Percentiles rank a stretch among this genome's conserved stretches.
phyloP scores from a whole-genome alignment of 352 stramenopile species.

The Stephanocyclus meneghinianus region DNA sequence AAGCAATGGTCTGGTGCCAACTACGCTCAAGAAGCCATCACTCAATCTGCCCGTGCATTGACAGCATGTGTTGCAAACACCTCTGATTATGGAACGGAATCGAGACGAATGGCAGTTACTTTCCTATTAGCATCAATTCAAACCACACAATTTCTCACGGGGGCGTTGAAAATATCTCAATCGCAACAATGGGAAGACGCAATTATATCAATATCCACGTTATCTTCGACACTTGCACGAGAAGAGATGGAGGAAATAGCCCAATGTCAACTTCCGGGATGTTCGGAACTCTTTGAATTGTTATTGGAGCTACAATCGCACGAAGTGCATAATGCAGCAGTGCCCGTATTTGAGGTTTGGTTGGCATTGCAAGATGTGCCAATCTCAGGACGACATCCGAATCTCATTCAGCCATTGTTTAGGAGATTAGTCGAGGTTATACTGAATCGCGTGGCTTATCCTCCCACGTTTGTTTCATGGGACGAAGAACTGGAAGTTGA shows the following conservation, averaged over 20 bases:
- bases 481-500: constrained; percentile 65
- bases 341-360: constrained; percentile 62
- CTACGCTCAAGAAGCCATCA: constrained; percentile 29
- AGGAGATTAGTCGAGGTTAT: constrained; percentile 43
- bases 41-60: constrained; percentile 39
- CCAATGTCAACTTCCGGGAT: constrained; percentile 23
- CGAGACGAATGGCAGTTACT: constrained; percentile 32
- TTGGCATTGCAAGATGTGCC: constrained; percentile 67
- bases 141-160: constrained; percentile 44
- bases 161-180: constrained; percentile 34
- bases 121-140: constrained; percentile 45
- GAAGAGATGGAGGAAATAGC: constrained; percentile 60
- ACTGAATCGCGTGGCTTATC: constrained; percentile 43
- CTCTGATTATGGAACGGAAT: constrained; percentile 44
- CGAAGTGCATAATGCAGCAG: constrained; percentile 28
- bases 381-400: constrained; percentile 39
- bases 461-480: constrained; percentile 50
- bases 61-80: constrained; percentile 36
- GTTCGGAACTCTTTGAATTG: constrained; percentile 44
- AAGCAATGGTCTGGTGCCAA: constrained; percentile 15
- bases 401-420: constrained; percentile 46
- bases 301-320: constrained; percentile 59
- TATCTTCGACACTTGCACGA: constrained; percentile 51
- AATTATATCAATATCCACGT: constrained; percentile 41
- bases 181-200: constrained; percentile 50